phyloP scores from a whole-genome alignment of 495 filamentous ascomycete species.

The Podospora tetraspora region DNA sequence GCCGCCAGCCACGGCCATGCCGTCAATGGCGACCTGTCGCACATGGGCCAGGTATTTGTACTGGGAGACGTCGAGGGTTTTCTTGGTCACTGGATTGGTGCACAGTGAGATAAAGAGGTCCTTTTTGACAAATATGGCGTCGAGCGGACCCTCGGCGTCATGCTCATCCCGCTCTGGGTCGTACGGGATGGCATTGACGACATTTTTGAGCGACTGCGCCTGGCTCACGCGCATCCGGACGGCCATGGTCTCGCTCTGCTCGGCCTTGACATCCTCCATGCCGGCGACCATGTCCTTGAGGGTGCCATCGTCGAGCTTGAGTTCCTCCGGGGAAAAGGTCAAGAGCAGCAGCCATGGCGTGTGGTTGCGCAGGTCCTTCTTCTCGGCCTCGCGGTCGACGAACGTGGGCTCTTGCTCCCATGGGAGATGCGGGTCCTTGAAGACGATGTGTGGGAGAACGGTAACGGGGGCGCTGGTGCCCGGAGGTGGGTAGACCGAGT shows the following conservation, averaged over 20 bases:
- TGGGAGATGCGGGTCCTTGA: conserved; percentile 46
- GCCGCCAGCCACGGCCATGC: conserved; percentile 30
- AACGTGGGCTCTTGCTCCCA: conserved; percentile 37
- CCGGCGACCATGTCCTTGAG: not conserved
- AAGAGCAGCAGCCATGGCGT: conserved; percentile 41
- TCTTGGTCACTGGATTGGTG: conserved; percentile 1
- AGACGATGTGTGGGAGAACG: conserved; percentile 46
- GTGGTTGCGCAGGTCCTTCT: conserved; percentile 19
- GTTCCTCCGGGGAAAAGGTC: conserved; percentile 32
- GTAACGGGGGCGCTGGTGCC: conserved; percentile 32
- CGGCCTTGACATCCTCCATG: not conserved
- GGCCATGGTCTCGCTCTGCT: not conserved
- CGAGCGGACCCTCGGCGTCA: conserved; percentile 5
- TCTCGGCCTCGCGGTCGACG: not conserved
- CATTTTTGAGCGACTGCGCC: not conserved
- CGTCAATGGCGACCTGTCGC: conserved; percentile 36
- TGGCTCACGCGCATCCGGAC: not conserved
- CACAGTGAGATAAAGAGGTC: conserved; percentile 28
- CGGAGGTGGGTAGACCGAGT: conserved; percentile 39
- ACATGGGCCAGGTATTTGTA: conserved; percentile 41
- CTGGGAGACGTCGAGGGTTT: not conserved
- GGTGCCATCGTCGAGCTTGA: conserved; percentile 4
- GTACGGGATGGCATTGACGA: conserved; percentile 13
- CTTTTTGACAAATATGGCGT: conserved; percentile 25
- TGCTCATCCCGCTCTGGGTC: conserved; percentile 6